These are phyloP conservation scores for Lactarius pseudohatsudake DNA, from an alignment of 768 basidiomycete genomes.

Conservation along the genomic window DNA sequence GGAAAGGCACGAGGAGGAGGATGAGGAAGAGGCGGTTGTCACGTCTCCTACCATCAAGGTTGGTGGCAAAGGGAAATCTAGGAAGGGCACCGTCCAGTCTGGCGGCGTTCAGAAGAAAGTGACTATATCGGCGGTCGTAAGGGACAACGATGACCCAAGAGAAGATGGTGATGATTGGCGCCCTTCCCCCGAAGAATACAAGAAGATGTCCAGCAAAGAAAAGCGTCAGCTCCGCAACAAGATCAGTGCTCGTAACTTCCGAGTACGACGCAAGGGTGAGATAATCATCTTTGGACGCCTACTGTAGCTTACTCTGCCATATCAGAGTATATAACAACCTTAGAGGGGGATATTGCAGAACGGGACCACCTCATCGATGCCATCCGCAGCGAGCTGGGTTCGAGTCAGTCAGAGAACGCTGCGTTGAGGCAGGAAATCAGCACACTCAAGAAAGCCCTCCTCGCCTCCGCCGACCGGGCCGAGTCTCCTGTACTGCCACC, in stretches of 20 bases:
- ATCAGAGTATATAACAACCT: conserved; percentile 89
- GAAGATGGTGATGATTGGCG: conserved; percentile 75
- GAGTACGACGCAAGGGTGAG: conserved; percentile 89
- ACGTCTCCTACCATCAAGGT: conserved; percentile 35
- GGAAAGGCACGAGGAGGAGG: conserved; percentile 37
- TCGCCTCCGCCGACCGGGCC: conserved; percentile 59
- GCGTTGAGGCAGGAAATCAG: conserved; percentile 78
- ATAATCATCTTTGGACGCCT: conserved; percentile 18
- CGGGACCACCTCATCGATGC: conserved; percentile 88
- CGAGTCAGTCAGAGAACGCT: conserved; percentile 75
- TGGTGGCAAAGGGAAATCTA: conserved; percentile 51
- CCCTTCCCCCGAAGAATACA: conserved; percentile 89
- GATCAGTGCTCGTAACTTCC: conserved; percentile 92
- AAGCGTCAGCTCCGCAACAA: conserved; percentile 96
- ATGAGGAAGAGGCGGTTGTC: conserved; percentile 33
- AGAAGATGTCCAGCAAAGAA: conserved; percentile 94
- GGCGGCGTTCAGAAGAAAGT: conserved; percentile 71
- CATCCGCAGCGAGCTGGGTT: conserved; percentile 81
- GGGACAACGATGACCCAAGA: conserved; percentile 50
- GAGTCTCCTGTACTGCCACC: conserved; percentile 46
- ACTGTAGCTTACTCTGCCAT: neutral
- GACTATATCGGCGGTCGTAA: conserved; percentile 36
- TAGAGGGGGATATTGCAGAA: conserved; percentile 92
- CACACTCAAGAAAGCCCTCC: conserved; percentile 69
- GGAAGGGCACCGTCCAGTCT: conserved; percentile 70